Evolutionary conservation across 1,284 basidiomycete species (phyloP), one percentile per base, ranked within the genome.

Genomic region (Trametes hirsuta): DNA sequence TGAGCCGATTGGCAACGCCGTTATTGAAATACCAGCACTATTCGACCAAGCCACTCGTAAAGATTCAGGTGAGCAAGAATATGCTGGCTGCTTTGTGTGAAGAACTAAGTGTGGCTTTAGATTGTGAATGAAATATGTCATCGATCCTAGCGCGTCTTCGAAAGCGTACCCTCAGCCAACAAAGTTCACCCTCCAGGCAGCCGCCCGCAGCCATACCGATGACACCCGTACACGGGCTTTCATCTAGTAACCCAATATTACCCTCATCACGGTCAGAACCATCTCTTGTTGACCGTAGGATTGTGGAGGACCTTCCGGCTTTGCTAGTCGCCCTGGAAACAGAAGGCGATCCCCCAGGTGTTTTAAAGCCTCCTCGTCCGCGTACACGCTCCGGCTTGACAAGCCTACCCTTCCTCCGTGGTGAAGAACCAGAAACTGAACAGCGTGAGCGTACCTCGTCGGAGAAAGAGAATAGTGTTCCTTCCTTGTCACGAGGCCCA

Each of bases 61-160:
- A 4, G 30, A 30, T 30, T 30, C 30, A 30, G 30, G 30, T 30
- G 30, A 30, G 30, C 30, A 18, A 18, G 18, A 18, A 18, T 18
- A 18, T 18, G 18, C 18, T 18, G 18, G 18, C 18, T 18, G 18
- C 18, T 18, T 18, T 18, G 18, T 18, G 18, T 18, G 18, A 18
- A 18, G 18, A 18, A 18, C 18, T 18, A 18, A 18, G 18, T 18
- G 18, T 18, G 18, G 30, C 8, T 30, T 8, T 30, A 30, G 30
- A 30, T 30, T 5, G 30, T 30, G 30, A 30, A 30, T 30, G 30
- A 37, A 50, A 47, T 8, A 76, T 81, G 72, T 68, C 70, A 34
- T 75, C 76, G 14, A 63, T 80, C 24, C 61, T 80, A 40, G 67
- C 73, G 21, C 77, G 77, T 36, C 63, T 81, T 21, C 74, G 78